A percentile compares a stretch with the other conserved stretches of the same genome.
Evolutionary conservation across 179 eudicot species (phyloP).

Genomic region (Heliamphora pulchella): DNA sequence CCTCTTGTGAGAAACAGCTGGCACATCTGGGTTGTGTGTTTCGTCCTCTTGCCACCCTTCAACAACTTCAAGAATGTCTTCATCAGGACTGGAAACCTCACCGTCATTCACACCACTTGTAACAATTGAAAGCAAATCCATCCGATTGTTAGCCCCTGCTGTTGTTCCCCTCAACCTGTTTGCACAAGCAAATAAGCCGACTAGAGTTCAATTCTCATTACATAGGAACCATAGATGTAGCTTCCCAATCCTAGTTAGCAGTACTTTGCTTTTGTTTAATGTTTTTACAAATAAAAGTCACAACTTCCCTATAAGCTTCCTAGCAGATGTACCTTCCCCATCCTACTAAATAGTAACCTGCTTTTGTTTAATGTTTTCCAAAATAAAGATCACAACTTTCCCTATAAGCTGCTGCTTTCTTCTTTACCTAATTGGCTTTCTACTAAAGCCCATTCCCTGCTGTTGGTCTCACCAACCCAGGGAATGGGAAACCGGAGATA

Average conservation of each 20-base stretch:
- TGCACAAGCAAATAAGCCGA: not conserved
- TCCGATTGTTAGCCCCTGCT: constrained; percentile 79
- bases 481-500: not conserved
- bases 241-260: not conserved
- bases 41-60: constrained; percentile 95
- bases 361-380: too few relatives aligned
- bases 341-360: too few relatives aligned
- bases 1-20: constrained; percentile 78
- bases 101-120: constrained; percentile 71
- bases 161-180: constrained; percentile 78
- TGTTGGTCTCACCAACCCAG: not conserved
- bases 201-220: not conserved
- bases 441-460: not conserved
- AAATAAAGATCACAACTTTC: not conserved
- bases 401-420: not conserved
- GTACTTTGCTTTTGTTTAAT: not conserved
- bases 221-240: constrained; percentile 1
- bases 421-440: not conserved
- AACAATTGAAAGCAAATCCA: constrained; percentile 74
- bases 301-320: not conserved
- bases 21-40: constrained; percentile 93
- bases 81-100: constrained; percentile 48
- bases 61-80: constrained; percentile 71
- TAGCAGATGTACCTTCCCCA: not conserved
- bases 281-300: not conserved